These are phyloP conservation scores for Globisporangium spinosum DNA, from an alignment of 352 stramenopile species.

Conservation along the genomic window DNA sequence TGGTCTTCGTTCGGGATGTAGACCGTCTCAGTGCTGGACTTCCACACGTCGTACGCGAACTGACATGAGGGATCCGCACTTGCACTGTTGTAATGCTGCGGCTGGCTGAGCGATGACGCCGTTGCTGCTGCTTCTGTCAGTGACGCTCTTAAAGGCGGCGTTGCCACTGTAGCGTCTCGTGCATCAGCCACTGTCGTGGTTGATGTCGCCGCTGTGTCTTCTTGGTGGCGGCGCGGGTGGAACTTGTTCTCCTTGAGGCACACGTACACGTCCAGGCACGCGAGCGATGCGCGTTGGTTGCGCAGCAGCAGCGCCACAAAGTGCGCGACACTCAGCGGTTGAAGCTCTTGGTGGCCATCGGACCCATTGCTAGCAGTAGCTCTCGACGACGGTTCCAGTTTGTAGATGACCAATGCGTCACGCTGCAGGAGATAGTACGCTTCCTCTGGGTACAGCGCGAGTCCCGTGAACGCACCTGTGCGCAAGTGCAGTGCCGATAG, in stretches of 20 bases:
- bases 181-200: no score
- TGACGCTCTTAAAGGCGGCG: not conserved
- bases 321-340: conserved; percentile 21
- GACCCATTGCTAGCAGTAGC: not conserved
- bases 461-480: conserved; percentile 46
- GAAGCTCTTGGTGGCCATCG: not conserved
- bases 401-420: conserved; percentile 42
- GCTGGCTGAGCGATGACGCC: conserved; percentile 1
- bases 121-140: not conserved
- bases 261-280: conserved; percentile 50
- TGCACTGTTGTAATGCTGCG: conserved; percentile 20
- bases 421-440: conserved; percentile 60
- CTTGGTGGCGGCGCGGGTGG: conserved; percentile 42
- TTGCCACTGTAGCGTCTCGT: not conserved
- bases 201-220: not conserved
- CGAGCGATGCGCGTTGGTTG: conserved; percentile 27
- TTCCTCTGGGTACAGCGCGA: conserved; percentile 70
- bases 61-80: conserved; percentile 8
- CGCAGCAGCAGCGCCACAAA: conserved; percentile 31
- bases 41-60: conserved; percentile 62
- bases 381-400: conserved; percentile 12
- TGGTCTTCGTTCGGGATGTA: conserved; percentile 15
- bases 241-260: conserved; percentile 70
- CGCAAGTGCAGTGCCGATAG: conserved; percentile 14
- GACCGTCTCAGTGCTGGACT: conserved; percentile 30